Percentiles rank a stretch among this genome's conserved stretches.
phyloP scores from a whole-genome alignment of 108 stramenopile genomes.

The Cyclotella choctawhatcheeana region DNA sequence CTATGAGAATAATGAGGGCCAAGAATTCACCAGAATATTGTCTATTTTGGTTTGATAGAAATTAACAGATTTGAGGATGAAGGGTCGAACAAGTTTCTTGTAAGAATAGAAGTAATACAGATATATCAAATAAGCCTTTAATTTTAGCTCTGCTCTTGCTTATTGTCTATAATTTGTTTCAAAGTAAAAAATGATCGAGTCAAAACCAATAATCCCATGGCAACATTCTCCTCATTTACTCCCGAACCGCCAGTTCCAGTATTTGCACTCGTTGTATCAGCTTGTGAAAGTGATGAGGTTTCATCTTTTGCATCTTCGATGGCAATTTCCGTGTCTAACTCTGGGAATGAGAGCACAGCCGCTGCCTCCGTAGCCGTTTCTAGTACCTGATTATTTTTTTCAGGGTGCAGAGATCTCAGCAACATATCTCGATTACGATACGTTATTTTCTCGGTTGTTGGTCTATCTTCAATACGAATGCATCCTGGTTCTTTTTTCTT shows the following conservation, averaged over 20 bases:
- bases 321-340: too few relatives aligned
- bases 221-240: conserved; percentile 6
- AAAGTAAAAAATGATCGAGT: conserved; percentile 6
- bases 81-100: conserved; percentile 58
- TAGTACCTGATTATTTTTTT: neutral
- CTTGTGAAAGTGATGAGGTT: neutral
- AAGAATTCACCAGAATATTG: too few relatives aligned
- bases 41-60: too few relatives aligned
- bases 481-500: neutral
- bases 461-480: neutral
- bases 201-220: conserved; percentile 11
- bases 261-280: neutral
- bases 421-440: conserved; percentile 1
- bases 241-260: neutral
- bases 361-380: too few relatives aligned
- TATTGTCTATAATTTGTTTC: conserved; percentile 3
- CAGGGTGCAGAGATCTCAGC: neutral
- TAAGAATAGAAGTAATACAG: too few relatives aligned
- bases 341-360: too few relatives aligned
- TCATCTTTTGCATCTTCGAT: neutral
- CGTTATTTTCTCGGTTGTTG: conserved; percentile 2
- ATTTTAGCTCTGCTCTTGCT: neutral
- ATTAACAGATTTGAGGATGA: conserved; percentile 68
- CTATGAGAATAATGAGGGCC: too few relatives aligned
- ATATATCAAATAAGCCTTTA: too few relatives aligned